Evolutionary conservation across 2,329 filamentous ascomycete species (phyloP).

Genomic region (Aspergillus jensenii): DNA sequence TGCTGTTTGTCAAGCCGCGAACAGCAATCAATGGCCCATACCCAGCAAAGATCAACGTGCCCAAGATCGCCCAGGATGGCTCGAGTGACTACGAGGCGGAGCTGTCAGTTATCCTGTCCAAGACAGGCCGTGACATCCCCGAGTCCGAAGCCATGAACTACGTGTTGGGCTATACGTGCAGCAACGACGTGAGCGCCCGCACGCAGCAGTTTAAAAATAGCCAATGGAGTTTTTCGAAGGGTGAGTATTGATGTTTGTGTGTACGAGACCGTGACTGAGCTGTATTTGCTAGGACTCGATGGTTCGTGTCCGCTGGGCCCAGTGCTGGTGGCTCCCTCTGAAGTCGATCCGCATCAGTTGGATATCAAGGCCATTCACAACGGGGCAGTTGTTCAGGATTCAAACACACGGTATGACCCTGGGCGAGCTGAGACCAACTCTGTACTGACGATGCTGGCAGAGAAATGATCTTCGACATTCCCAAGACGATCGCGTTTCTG

Average conservation of each 20-base stretch:
- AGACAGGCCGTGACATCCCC: slow-evolving; percentile 39
- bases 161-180: slow-evolving; percentile 42
- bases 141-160: slow-evolving; percentile 39
- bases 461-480: slow-evolving; percentile 43
- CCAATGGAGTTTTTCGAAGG: slow-evolving; percentile 42
- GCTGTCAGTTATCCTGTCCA: slow-evolving; percentile 39
- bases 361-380: slow-evolving; percentile 37
- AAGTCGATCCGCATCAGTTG: slow-evolving; percentile 36
- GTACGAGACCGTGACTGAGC: too few species aligned
- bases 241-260: too few species aligned
- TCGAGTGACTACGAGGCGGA: slow-evolving; percentile 36
- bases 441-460: not conserved
- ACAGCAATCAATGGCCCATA: slow-evolving; percentile 27
- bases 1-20: slow-evolving; percentile 41
- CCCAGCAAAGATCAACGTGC: slow-evolving; percentile 28
- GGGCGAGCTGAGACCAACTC: too few species aligned
- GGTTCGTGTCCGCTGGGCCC: slow-evolving; percentile 38
- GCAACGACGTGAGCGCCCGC: slow-evolving; percentile 43
- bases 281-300: slow-evolving; percentile 25
- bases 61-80: slow-evolving; percentile 31
- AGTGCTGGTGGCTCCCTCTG: slow-evolving; percentile 32
- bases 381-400: slow-evolving; percentile 34
- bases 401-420: not conserved
- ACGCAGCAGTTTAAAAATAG: slow-evolving; percentile 26
- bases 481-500: slow-evolving; percentile 36